phyloP scores from a whole-genome alignment of 805 yeast species.

The Hanseniaspora meyeri region DNA sequence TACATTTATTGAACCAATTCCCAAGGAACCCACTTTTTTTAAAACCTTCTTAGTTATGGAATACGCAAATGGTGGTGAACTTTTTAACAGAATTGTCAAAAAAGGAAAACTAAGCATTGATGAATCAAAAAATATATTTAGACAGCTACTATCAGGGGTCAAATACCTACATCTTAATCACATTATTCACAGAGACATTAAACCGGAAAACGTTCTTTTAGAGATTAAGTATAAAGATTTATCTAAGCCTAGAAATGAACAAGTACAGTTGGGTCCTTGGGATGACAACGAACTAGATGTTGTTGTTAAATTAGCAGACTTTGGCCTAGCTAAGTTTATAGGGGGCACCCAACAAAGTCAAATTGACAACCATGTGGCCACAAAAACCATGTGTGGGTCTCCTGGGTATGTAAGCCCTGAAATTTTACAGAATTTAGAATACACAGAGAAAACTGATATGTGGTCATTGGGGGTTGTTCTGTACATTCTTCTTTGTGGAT shows the following conservation, averaged over 20 bases:
- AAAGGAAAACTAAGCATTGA: slow-evolving; percentile 49
- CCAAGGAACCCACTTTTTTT: slow-evolving; percentile 27
- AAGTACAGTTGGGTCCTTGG: slow-evolving; percentile 32
- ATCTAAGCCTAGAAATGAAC: slow-evolving; percentile 15
- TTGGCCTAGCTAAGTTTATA: slow-evolving; percentile 51
- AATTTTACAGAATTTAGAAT: slow-evolving; percentile 43
- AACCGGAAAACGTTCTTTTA: slow-evolving; percentile 60
- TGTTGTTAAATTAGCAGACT: slow-evolving; percentile 67
- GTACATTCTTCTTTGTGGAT: slow-evolving; percentile 71
- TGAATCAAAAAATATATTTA: slow-evolving; percentile 51
- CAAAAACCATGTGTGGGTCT: slow-evolving; percentile 72
- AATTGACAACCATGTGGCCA: slow-evolving; percentile 45
- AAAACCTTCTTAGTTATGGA: slow-evolving; percentile 53
- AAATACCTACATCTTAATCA: slow-evolving; percentile 54
- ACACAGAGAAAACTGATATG: slow-evolving; percentile 61
- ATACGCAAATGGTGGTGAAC: slow-evolving; percentile 62
- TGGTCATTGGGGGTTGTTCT: slow-evolving; percentile 75
- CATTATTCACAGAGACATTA: slow-evolving; percentile 66
- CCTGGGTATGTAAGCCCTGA: slow-evolving; percentile 86
- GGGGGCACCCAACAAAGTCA: slow-evolving; percentile 28
- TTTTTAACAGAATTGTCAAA: slow-evolving; percentile 57
- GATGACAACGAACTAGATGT: slow-evolving; percentile 46
- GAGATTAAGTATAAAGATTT: slow-evolving; percentile 36
- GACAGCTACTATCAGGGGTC: slow-evolving; percentile 54
- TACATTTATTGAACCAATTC: slow-evolving; percentile 44